Percentiles rank a stretch among this genome's conserved stretches.
These are phyloP conservation scores for Mimosa bimucronata DNA, from an alignment of 306 rosid genomes.

Conservation along the genomic window DNA sequence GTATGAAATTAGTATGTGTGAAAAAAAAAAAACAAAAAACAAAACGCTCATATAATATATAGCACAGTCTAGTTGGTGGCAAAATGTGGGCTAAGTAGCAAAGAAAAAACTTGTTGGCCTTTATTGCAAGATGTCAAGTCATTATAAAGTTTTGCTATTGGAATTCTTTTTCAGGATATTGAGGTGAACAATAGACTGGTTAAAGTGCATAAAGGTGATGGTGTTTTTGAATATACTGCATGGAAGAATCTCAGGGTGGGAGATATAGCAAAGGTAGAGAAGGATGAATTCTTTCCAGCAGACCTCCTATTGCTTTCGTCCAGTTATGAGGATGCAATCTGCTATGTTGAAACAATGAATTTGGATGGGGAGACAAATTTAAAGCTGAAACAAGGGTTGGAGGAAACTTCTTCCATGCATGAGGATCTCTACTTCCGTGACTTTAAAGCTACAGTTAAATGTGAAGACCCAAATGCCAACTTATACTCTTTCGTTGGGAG, in stretches of 20 bases:
- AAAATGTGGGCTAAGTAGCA: not conserved
- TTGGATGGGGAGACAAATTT: constrained; percentile 98
- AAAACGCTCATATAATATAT: constrained; percentile 5
- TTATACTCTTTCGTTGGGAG: constrained; percentile 82
- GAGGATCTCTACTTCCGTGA: constrained; percentile 54
- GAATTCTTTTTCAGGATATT: constrained; percentile 61
- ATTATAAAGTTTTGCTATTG: constrained; percentile 28
- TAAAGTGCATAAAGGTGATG: constrained; percentile 64
- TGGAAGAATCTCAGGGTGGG: constrained; percentile 96
- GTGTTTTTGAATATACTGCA: constrained; percentile 58
- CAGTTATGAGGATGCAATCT: constrained; percentile 82
- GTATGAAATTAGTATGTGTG: not conserved
- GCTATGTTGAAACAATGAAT: constrained; percentile 98
- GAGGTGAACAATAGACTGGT: constrained; percentile 85
- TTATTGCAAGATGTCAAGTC: not conserved
- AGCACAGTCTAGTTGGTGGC: not conserved
- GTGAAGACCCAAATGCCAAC: constrained; percentile 96
- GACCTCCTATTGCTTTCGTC: constrained; percentile 91
- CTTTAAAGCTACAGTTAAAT: constrained; percentile 72
- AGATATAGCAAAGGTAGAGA: constrained; percentile 75
- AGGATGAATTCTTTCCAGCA: constrained; percentile 92
- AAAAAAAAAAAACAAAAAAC: constrained; percentile 1
- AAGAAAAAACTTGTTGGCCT: not conserved
- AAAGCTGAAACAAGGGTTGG: constrained; percentile 87
- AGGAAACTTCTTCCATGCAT: constrained; percentile 62